A percentile compares a stretch with the other conserved stretches of the same genome.
phyloP scores from a whole-genome alignment of 2,329 filamentous ascomycete genomes.

The Penicillium sp. region DNA sequence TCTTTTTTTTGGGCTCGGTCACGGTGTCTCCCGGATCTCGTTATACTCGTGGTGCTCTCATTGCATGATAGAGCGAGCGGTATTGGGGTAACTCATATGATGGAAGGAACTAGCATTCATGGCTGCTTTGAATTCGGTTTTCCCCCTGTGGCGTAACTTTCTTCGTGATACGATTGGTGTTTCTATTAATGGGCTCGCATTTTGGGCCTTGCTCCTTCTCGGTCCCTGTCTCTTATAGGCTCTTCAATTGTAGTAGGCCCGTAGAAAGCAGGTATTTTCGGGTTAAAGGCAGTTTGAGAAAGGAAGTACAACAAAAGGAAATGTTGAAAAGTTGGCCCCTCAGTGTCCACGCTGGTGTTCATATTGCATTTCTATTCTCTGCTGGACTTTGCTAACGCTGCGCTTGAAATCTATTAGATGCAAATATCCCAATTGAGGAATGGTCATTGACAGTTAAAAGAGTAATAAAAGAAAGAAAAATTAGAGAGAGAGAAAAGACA shows the following conservation, averaged over 20 bases:
- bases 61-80: constrained; percentile 28
- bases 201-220: neutral
- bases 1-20: neutral
- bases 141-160: neutral
- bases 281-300: too few species aligned
- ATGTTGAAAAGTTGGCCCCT: too few species aligned
- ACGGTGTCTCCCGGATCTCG: neutral
- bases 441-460: neutral
- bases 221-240: neutral
- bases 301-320: too few species aligned
- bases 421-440: neutral
- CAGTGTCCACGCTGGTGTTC: too few species aligned
- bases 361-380: neutral
- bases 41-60: constrained; percentile 14
- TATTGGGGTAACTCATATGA: neutral
- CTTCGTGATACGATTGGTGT: neutral
- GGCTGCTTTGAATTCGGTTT: constrained; percentile 34
- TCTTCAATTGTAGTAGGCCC: neutral
- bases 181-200: neutral
- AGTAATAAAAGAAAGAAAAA: neutral
- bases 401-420: neutral
- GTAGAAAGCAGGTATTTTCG: too few species aligned
- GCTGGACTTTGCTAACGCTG: neutral
- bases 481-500: too few species aligned
- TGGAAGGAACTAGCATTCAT: constrained; percentile 12